Base-by-base conservation (phyloP, 2,329 filamentous ascomycete species). In the Phialophora macrospora region DNA sequence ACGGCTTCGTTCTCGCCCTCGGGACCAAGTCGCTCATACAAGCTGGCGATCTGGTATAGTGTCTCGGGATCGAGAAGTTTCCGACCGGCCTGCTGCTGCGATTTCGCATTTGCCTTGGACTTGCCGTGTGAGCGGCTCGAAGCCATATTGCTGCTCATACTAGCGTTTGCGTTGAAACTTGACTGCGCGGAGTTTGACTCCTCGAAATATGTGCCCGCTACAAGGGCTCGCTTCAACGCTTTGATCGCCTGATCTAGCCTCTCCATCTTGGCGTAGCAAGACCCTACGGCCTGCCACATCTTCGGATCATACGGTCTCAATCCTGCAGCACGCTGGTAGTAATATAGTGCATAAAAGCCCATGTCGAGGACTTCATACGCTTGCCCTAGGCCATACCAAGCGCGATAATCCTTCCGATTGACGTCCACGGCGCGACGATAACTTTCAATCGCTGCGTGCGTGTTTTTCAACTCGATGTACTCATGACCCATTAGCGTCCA, bases 401-500 rank as follows among this genome's bases (percentile, higher is more conserved):
- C 95, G 64, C 95, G 90, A 77, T 98, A 98, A 77, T 99, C 95
- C 72, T 95, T 92, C 38, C 94, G 88, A 74, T 99, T 98, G 72
- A 95, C 92, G 73, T 99, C 95, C 1, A 99, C 94, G 1, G 95
- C 95, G 49, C 95, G 89, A 1, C 95, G 88, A 75, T 99, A 99
- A 1, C 92, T 96, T 77, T 99, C 95, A 68, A 99, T 98, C 8
- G 95, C 95, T 0, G 95, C 94, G 74, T 99, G 95, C 0, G 94
- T 98, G 76, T 99, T 99, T 75, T 98, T 99, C 79, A 99, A 88
- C 78, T 99, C 95, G 61, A 98, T 93, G 73, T 97, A 99, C 77
- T 99, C 95, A 77, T 99, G 95, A 0, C 95, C 95, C 94, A 99
- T 98, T 0, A 99, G 83, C 0, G 95, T 99, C 95, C 95, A 99